Base-by-base conservation (phyloP, 306 rosid species). In the Medicago arabica region DNA sequence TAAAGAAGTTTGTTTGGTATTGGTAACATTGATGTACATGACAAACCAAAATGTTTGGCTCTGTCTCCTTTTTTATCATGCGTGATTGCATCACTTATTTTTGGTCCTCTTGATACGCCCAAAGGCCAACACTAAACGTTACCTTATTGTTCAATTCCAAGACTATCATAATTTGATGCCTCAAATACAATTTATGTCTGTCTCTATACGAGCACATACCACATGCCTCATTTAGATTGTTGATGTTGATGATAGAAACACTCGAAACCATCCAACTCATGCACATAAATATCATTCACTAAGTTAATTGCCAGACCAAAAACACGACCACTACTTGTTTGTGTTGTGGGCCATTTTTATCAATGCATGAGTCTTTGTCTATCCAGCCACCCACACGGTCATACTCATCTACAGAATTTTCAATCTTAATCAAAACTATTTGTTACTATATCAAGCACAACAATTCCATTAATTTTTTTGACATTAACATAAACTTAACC, bases 1-100 rank as follows among this genome's bases (percentile, higher is more conserved):
- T n/a, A n/a, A 74, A 75, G 69, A 75, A 84, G 60, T 69, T 67
- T 77, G 74, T 67, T 80, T 72, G 75, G 61, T 73, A 63, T 8
- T 55, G 28, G 23, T 14, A 9, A 71, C 16, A 12, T 53, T 62
- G 25, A 8, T 59, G 64, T 69, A 51, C 57, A 73, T 23, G 38
- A 60, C 6, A 60, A 13, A 60, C 58, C 47, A 82, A 72, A 66
- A 72, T 47, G 75, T 72, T 71, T 62, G 77, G 78, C 77, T 78
- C 47, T 78, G 67, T 71, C 78, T 78, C 72, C 75, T 53, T 34
- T 8, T 61, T 12, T 73, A 8, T 69, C 43, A 16, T 64, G 78
- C 78, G 39, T 75, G 81, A 81, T 46, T 1, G 39, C 60, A 57
- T 25, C 78, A 31, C 85, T 71, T 31, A 6, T 43, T 69, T 23